Conservation (phyloP, 2,329 filamentous ascomycete species). For the Cladosporium sphaerospermum region DNA sequence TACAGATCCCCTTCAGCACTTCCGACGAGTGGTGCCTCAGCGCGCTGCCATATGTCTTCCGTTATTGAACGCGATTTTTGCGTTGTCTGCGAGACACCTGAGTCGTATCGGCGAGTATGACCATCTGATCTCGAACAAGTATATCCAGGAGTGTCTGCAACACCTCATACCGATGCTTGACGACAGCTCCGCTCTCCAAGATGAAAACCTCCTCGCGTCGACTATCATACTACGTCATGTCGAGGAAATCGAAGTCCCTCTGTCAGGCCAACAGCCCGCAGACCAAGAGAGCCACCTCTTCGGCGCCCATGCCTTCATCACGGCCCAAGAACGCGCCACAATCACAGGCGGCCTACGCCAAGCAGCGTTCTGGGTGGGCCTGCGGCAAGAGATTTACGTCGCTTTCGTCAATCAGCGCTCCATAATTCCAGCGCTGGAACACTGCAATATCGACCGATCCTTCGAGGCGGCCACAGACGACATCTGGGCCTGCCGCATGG, state of each 20-base stretch:
- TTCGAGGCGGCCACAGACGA: slow-evolving; percentile 46
- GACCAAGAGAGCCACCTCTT: slow-evolving; percentile 25
- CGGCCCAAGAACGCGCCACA: slow-evolving; percentile 25
- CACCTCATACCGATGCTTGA: slow-evolving; percentile 45
- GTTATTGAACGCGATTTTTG: slow-evolving; percentile 52
- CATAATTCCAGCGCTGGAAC: slow-evolving; percentile 47
- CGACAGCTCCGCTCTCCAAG: slow-evolving; percentile 35
- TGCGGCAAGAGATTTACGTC: slow-evolving; percentile 55
- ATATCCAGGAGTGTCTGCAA: slow-evolving; percentile 50
- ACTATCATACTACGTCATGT: slow-evolving; percentile 52
- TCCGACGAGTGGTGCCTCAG: slow-evolving; percentile 49
- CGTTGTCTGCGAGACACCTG: slow-evolving; percentile 50
- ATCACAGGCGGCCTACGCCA: slow-evolving; percentile 36
- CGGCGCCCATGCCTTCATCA: slow-evolving; percentile 32
- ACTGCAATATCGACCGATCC: slow-evolving; percentile 47
- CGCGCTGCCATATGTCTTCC: slow-evolving; percentile 46
- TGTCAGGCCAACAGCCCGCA: slow-evolving; percentile 19
- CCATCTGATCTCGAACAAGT: slow-evolving; percentile 45
- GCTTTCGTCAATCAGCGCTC: slow-evolving; percentile 38
- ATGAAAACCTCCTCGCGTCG: slow-evolving; percentile 50
- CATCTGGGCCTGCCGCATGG: slow-evolving; percentile 55
- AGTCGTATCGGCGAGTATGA: slow-evolving; percentile 46
- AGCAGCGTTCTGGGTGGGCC: slow-evolving; percentile 51
- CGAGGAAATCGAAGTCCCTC: slow-evolving; percentile 47
- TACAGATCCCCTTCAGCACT: slow-evolving; percentile 38